These are phyloP conservation scores for Teunomyces lycoperdinae DNA, from an alignment of 805 yeast species.

Conservation along the genomic window DNA sequence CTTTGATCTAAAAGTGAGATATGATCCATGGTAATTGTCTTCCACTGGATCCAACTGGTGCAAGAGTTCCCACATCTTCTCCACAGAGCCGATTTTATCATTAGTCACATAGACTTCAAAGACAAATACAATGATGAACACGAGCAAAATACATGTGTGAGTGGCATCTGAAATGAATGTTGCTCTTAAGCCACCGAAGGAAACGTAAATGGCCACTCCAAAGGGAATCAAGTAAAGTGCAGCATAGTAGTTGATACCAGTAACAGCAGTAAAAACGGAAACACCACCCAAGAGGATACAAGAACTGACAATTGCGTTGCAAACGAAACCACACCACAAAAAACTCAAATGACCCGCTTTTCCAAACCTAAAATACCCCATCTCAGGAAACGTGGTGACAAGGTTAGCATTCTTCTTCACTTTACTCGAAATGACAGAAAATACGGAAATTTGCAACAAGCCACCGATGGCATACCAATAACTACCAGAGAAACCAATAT, in stretches of 20 bases:
- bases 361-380: constrained; percentile 27
- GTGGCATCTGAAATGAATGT: constrained; percentile 27
- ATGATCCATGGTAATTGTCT: constrained; percentile 15
- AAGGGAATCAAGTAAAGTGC: constrained; percentile 22
- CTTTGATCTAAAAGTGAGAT: constrained; percentile 15
- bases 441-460: constrained; percentile 28
- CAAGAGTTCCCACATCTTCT: constrained; percentile 22
- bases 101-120: constrained; percentile 17
- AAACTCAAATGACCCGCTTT: constrained; percentile 23
- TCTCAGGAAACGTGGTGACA: constrained; percentile 29
- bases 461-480: constrained; percentile 26
- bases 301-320: constrained; percentile 20
- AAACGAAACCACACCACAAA: constrained; percentile 21
- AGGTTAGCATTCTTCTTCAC: constrained; percentile 29
- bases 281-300: constrained; percentile 21
- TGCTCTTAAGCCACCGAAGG: constrained; percentile 25
- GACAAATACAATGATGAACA: constrained; percentile 17
- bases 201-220: constrained; percentile 21
- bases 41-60: constrained; percentile 13
- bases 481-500: constrained; percentile 20
- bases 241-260: constrained; percentile 12
- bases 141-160: constrained; percentile 22
- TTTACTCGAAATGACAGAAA: constrained; percentile 32
- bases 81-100: constrained; percentile 21
- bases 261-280: constrained; percentile 12